Conservation (phyloP, 768 basidiomycete genomes). For the Clitopilus hobsonii region DNA sequence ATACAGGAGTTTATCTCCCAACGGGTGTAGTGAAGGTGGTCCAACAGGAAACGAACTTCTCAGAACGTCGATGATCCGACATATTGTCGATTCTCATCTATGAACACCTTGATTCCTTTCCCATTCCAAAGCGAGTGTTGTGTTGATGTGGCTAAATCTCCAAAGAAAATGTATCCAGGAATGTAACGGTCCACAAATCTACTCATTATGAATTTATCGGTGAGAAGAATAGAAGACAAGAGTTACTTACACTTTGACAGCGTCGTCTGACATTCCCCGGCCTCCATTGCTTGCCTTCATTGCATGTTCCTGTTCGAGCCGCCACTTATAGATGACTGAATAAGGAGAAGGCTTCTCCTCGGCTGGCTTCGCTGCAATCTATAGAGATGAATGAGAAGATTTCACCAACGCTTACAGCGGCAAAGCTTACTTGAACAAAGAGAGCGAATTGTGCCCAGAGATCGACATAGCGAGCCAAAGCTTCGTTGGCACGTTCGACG, state of each 20-base stretch:
- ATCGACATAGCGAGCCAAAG: slow-evolving; percentile 51
- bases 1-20: too few species aligned
- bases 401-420: background rate
- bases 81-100: slow-evolving; percentile 52
- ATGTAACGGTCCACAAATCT: slow-evolving; percentile 94
- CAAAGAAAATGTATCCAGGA: slow-evolving; percentile 89
- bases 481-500: slow-evolving; percentile 59
- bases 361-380: slow-evolving; percentile 19
- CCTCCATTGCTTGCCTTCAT: slow-evolving; percentile 88
- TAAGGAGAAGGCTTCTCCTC: slow-evolving; percentile 25
- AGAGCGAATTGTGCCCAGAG: slow-evolving; percentile 72
- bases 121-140: slow-evolving; percentile 26
- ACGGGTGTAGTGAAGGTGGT: too few species aligned
- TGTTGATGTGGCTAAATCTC: slow-evolving; percentile 29
- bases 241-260: slow-evolving; percentile 56
- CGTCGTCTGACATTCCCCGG: slow-evolving; percentile 80
- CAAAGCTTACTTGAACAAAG: slow-evolving; percentile 64
- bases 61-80: slow-evolving; percentile 37
- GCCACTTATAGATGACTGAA: slow-evolving; percentile 78
- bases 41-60: slow-evolving; percentile 3
- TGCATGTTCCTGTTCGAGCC: slow-evolving; percentile 81
- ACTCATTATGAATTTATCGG: slow-evolving; percentile 5
- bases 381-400: background rate
- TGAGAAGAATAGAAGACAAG: background rate
- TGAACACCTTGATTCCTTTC: slow-evolving; percentile 44